Evolutionary conservation across 345 rosid species (phyloP).

Genomic region (Gossypium australe): DNA sequence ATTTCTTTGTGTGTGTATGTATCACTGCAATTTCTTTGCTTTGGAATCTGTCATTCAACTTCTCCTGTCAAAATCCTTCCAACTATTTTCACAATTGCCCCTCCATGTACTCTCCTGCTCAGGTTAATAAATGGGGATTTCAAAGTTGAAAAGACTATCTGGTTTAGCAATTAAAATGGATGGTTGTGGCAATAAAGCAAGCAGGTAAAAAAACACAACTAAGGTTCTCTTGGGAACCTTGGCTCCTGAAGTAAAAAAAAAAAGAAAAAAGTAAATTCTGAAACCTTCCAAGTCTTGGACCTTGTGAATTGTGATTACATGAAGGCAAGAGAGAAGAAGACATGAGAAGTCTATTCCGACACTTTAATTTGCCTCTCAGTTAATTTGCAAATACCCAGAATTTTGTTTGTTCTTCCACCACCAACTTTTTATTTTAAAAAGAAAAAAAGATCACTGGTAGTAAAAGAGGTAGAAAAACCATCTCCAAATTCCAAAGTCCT

Average conservation of each 20-base stretch:
- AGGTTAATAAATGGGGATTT: background rate
- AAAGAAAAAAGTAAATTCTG: no score
- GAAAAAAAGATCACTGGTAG: background rate
- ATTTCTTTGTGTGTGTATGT: background rate
- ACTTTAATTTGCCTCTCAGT: background rate
- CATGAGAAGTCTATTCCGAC: conserved; percentile 22
- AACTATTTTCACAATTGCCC: no score
- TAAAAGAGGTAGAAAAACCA: background rate
- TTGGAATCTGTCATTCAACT: background rate
- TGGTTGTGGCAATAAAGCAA: background rate
- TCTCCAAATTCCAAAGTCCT: conserved; percentile 36
- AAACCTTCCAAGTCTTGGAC: background rate
- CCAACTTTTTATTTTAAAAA: no score
- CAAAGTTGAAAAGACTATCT: background rate
- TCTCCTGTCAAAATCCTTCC: background rate
- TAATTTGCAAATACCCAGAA: conserved; percentile 10
- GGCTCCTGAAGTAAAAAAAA: background rate
- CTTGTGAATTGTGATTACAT: background rate
- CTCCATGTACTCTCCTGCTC: no score
- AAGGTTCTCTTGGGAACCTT: background rate
- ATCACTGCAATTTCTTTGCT: background rate
- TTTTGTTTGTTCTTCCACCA: conserved; percentile 9
- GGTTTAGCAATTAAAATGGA: background rate
- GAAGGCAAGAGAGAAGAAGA: background rate
- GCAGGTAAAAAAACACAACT: background rate